Percentiles rank a stretch among this genome's conserved stretches.
Evolutionary conservation across 2,329 filamentous ascomycete genomes (phyloP).

Genomic region (Drechslera avenae): DNA sequence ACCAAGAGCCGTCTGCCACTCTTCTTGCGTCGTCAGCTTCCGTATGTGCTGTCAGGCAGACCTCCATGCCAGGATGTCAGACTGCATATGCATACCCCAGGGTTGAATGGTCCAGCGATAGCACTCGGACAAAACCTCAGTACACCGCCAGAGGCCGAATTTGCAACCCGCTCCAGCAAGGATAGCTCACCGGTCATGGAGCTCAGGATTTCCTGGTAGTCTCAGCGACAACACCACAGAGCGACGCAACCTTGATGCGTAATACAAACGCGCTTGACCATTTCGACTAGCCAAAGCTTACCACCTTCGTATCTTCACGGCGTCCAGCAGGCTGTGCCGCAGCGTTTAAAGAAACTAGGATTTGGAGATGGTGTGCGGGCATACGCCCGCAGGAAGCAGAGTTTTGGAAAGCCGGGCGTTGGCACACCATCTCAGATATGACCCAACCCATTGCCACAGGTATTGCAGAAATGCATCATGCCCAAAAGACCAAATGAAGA

Average conservation of each 20-base stretch:
- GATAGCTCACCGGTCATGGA: conserved; percentile 2
- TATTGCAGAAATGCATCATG: not conserved
- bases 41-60: not conserved
- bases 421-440: not conserved
- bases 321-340: too few relatives aligned
- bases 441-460: not conserved
- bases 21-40: not conserved
- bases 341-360: too few relatives aligned
- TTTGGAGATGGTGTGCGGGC: too few relatives aligned
- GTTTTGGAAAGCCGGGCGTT: too few relatives aligned
- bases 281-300: not conserved
- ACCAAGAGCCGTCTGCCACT: not conserved
- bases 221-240: not conserved
- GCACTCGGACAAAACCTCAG: not conserved
- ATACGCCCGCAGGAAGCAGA: too few relatives aligned
- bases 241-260: not conserved
- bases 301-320: not conserved
- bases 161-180: not conserved
- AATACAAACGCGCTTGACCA: not conserved
- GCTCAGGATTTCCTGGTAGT: not conserved
- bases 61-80: not conserved
- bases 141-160: conserved; percentile 8
- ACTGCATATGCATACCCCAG: not conserved
- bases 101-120: not conserved
- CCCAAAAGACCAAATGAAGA: not conserved